Conservation (phyloP, 345 rosid genomes). For the Lepidium didymum region DNA sequence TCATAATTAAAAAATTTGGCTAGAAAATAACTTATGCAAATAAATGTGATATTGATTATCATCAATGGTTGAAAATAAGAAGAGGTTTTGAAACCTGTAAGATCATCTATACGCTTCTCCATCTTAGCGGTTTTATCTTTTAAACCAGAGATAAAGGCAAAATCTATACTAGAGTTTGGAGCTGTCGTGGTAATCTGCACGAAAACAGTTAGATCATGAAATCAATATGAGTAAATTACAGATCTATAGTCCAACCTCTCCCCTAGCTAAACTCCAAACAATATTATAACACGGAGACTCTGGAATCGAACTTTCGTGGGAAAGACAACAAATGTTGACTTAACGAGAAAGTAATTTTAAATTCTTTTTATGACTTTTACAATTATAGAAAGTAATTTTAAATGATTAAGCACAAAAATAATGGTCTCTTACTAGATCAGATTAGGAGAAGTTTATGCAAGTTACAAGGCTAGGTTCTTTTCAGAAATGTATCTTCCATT, state of each 20-base stretch:
- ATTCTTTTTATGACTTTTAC: no score
- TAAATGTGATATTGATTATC: neutral
- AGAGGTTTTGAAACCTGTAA: constrained; percentile 51
- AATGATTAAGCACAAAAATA: neutral
- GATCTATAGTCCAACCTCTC: no score
- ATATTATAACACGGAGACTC: no score
- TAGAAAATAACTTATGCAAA: neutral
- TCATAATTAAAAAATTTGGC: neutral
- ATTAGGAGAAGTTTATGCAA: neutral
- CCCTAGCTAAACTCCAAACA: no score
- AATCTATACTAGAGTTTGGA: constrained; percentile 63
- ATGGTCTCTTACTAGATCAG: neutral
- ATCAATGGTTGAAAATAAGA: neutral
- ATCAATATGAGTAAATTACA: no score
- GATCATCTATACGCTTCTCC: constrained; percentile 56
- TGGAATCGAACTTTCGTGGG: no score
- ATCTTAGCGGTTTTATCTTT: constrained; percentile 30
- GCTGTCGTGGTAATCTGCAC: constrained; percentile 62
- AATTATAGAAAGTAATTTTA: no score
- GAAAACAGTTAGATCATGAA: no score
- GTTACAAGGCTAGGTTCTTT: neutral
- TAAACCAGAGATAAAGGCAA: constrained; percentile 67
- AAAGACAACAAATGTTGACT: no score
- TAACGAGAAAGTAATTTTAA: no score
- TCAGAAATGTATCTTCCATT: neutral